These are phyloP conservation scores for Penicillium longicatenatum DNA, from an alignment of 495 filamentous ascomycete genomes.

Conservation along the genomic window DNA sequence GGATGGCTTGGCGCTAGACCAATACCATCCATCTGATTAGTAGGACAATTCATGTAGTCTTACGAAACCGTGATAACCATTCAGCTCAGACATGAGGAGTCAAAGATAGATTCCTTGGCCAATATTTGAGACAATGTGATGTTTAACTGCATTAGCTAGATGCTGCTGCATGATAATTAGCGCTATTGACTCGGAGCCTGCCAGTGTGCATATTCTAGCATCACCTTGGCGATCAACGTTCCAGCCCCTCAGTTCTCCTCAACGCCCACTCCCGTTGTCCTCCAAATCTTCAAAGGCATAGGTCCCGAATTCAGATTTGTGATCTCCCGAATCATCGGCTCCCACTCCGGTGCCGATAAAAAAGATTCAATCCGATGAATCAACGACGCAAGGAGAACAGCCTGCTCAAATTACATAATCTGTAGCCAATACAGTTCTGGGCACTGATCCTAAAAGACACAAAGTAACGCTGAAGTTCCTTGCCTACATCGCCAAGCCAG, in stretches of 20 bases:
- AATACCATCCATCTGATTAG: not conserved
- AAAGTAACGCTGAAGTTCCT: constrained; percentile 39
- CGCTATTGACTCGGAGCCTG: not conserved
- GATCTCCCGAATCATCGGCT: constrained; percentile 24
- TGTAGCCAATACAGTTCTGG: constrained; percentile 45
- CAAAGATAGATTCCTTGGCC: too few relatives aligned
- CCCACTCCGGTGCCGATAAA: constrained; percentile 31
- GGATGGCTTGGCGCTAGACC: not conserved
- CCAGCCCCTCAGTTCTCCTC: not conserved
- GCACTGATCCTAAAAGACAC: constrained; percentile 43
- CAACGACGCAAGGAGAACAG: constrained; percentile 36
- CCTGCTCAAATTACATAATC: constrained; percentile 45
- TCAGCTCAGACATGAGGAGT: too few relatives aligned
- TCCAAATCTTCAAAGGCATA: constrained; percentile 38
- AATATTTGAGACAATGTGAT: too few relatives aligned
- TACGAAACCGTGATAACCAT: not conserved
- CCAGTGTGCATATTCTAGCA: not conserved
- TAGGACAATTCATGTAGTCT: not conserved
- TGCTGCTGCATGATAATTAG: not conserved
- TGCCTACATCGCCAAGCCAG: constrained; percentile 33
- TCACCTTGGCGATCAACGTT: not conserved
- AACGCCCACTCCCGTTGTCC: not conserved
- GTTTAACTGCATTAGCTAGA: not conserved
- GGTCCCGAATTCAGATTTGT: constrained; percentile 26
- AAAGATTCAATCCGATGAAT: constrained; percentile 40